Conservation (phyloP, 768 basidiomycete species). For the Clitopilus hobsonii region DNA sequence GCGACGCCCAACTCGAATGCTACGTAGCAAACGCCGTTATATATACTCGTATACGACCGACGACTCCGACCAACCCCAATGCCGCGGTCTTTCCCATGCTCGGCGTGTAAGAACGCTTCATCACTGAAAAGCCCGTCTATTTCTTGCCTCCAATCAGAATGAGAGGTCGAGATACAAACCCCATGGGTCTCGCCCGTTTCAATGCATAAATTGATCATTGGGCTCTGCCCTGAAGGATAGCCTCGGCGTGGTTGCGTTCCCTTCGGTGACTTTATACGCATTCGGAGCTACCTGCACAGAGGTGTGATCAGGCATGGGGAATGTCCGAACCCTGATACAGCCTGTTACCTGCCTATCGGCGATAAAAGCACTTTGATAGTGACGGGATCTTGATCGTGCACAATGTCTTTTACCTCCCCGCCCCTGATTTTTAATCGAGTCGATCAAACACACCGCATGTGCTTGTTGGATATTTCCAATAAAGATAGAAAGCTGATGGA, state of each 20-base stretch:
- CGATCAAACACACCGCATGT: background rate
- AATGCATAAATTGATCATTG: no score
- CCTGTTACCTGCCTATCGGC: background rate
- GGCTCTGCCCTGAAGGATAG: background rate
- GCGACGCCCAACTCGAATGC: background rate
- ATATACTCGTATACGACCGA: background rate
- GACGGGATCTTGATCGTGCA: background rate
- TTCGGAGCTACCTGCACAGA: background rate
- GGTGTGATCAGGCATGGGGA: no score
- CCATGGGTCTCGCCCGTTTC: no score
- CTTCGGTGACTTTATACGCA: background rate
- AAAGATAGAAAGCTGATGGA: background rate
- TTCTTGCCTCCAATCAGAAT: no score
- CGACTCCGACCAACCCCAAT: no score
- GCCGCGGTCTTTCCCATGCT: background rate
- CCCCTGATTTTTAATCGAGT: background rate
- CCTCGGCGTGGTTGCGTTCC: background rate
- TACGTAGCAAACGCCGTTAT: background rate
- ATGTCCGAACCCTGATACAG: background rate
- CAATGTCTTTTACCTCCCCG: background rate
- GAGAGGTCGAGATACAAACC: no score
- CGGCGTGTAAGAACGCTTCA: background rate
- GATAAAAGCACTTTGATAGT: background rate
- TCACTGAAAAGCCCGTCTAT: no score
- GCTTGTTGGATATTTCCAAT: background rate